phyloP scores from a whole-genome alignment of 495 filamentous ascomycete genomes.

The Immersiella caudata region DNA sequence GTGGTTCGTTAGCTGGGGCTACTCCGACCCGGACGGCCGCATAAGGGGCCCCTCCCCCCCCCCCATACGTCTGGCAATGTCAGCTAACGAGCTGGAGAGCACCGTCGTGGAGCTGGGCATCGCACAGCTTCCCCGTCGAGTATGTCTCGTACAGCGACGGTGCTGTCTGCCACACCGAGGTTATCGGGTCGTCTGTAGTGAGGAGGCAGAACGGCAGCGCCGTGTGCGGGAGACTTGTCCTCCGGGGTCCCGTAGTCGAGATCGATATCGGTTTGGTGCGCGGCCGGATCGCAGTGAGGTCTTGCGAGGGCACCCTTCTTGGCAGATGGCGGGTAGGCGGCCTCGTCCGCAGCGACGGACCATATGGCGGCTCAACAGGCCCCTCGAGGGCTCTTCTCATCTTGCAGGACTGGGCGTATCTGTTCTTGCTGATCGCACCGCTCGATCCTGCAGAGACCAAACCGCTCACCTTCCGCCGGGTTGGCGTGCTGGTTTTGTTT shows the following conservation, averaged over 20 bases:
- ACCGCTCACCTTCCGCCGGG: no score
- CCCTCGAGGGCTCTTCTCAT: no score
- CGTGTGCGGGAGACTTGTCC: background rate
- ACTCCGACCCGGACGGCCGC: no score
- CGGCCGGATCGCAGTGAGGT: background rate
- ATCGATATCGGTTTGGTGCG: background rate
- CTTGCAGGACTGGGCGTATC: no score
- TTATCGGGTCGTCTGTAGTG: background rate
- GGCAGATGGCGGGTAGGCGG: no score
- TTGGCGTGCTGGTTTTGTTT: no score
- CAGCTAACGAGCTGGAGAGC: background rate
- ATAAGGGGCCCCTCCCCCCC: no score
- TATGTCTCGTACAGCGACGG: background rate
- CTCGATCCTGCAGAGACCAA: no score
- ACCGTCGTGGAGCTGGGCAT: constrained; percentile 5
- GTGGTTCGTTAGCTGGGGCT: background rate
- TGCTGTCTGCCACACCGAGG: background rate
- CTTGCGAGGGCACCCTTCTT: background rate
- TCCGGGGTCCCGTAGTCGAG: background rate
- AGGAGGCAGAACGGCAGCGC: background rate
- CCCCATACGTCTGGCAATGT: no score
- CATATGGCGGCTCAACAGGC: no score
- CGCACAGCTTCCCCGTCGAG: background rate
- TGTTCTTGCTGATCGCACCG: no score
- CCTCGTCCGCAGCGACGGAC: no score